Evolutionary conservation across 768 basidiomycete genomes (phyloP), one percentile per base, ranked within the genome.

Genomic region (Albatrellus ellisii): DNA sequence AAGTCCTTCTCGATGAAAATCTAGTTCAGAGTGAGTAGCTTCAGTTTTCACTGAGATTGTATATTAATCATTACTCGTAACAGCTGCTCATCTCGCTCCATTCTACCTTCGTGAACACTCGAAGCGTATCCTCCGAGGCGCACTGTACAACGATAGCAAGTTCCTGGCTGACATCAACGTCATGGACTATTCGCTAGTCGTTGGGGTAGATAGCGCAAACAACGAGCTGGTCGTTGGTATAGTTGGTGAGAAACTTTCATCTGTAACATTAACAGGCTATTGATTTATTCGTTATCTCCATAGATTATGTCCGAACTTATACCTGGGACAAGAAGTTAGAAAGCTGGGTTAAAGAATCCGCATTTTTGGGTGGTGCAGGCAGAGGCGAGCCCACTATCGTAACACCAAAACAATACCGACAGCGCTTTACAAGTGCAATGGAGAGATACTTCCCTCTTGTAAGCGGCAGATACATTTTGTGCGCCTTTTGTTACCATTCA

Each of bases 261-360:
- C 11, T 29, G 17, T 26, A 11, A 36, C 2, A 15, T 25, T 22
- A n/a, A 1, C 33, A 24, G 33, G 10, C 36, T 11, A 31, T 44
- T 2, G 44, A 26, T 12, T 14, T 18, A 14, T 38, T 43, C n/a
- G 38, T 24, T n/a, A 6, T 29, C 24, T 24, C 26, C 20, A 14
- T 25, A 92, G 90, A 95, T 58, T 95, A 90, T 55, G 87, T 94
- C 49, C 82, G 91, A 7, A 91, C 90, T 3, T 94, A 92, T 55
- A 94, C 89, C 0, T 95, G 90, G 90, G 95, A 99, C 65, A 99
- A 99, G 66, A 91, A 90, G 52, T 65, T 99, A 14, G 95, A 98
- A 63, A 97, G 82, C 46, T 95, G 89, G 91, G 89, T 97, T 33
- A 99, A 98, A 56, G 95, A 98, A 52, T 81, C 88, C 2, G 73